A percentile compares a stretch with the other conserved stretches of the same genome.
phyloP scores from a whole-genome alignment of 2,329 filamentous ascomycete genomes.

The Colletotrichum ledebouriae region DNA sequence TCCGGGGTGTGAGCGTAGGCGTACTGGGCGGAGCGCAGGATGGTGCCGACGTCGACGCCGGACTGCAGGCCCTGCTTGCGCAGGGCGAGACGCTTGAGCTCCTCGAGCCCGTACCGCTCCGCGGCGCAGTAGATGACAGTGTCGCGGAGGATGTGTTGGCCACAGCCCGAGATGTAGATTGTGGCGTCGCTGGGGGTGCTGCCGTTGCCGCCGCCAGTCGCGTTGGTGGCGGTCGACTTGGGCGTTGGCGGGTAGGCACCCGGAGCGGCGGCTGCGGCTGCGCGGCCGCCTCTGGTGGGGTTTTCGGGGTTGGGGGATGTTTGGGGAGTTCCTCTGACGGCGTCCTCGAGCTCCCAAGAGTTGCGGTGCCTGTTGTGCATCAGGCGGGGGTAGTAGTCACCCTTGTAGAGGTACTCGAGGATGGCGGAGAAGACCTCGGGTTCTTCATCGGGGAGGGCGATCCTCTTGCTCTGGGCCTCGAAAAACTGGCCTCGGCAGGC shows the following conservation, averaged over 20 bases:
- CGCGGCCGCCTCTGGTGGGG: slow-evolving; percentile 56
- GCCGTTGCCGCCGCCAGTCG: slow-evolving; percentile 51
- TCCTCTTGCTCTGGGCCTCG: slow-evolving; percentile 82
- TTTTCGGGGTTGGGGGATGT: slow-evolving; percentile 65
- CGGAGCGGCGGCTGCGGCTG: slow-evolving; percentile 51
- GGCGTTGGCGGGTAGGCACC: slow-evolving; percentile 47
- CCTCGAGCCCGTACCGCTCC: slow-evolving; percentile 90
- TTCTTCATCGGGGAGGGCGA: slow-evolving; percentile 81
- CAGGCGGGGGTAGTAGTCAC: slow-evolving; percentile 93
- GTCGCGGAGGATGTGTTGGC: slow-evolving; percentile 86
- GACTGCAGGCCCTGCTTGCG: slow-evolving; percentile 95
- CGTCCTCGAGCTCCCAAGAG: slow-evolving; percentile 90
- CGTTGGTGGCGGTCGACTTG: slow-evolving; percentile 71
- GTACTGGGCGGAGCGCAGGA: slow-evolving; percentile 92
- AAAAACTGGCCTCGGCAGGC: slow-evolving; percentile 77
- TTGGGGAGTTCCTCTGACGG: slow-evolving; percentile 59
- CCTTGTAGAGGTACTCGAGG: slow-evolving; percentile 97
- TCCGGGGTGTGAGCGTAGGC: slow-evolving; percentile 96
- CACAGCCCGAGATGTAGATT: slow-evolving; percentile 80
- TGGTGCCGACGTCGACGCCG: slow-evolving; percentile 91
- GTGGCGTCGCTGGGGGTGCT: slow-evolving; percentile 79
- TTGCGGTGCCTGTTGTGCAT: slow-evolving; percentile 87
- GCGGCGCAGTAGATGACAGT: slow-evolving; percentile 95
- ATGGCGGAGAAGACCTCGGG: slow-evolving; percentile 93
- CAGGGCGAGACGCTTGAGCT: slow-evolving; percentile 90